These are phyloP conservation scores for Geotrichum bryndzae DNA, from an alignment of 1,139 yeast species.

Conservation along the genomic window DNA sequence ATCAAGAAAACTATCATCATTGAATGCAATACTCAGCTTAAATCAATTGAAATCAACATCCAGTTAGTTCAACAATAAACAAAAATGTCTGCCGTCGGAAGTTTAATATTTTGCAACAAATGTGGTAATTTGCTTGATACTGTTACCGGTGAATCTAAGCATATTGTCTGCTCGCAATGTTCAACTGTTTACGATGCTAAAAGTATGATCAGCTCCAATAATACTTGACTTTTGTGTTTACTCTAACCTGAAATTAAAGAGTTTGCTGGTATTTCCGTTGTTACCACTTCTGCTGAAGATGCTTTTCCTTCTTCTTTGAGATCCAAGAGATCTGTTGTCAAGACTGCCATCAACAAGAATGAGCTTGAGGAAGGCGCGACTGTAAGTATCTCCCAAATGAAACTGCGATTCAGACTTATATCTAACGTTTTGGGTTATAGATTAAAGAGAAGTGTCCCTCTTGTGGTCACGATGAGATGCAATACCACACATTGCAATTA, in stretches of 20 bases:
- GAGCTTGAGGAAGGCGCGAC: conserved; percentile 93
- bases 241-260: conserved; percentile 27
- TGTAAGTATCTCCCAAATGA: conserved; percentile 19
- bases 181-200: conserved; percentile 47
- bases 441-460: conserved; percentile 96
- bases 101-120: conserved; percentile 85
- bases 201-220: conserved; percentile 23
- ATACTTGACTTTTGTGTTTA: background rate
- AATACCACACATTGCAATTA: conserved; percentile 89
- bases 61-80: background rate
- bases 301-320: conserved; percentile 87
- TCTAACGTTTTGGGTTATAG: conserved; percentile 15
- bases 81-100: conserved; percentile 89
- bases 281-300: conserved; percentile 77
- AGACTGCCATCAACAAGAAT: conserved; percentile 67
- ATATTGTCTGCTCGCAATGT: conserved; percentile 63
- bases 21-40: background rate
- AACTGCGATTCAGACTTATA: background rate
- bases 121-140: conserved; percentile 88
- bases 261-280: conserved; percentile 75
- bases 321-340: conserved; percentile 81
- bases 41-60: background rate
- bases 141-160: conserved; percentile 42
- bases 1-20: background rate
- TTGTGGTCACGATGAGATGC: conserved; percentile 98